Percentiles rank a stretch among this genome's conserved stretches.
These are phyloP conservation scores for Carex kokanica DNA, from an alignment of 176 grass and related monocot genomes.

Conservation along the genomic window DNA sequence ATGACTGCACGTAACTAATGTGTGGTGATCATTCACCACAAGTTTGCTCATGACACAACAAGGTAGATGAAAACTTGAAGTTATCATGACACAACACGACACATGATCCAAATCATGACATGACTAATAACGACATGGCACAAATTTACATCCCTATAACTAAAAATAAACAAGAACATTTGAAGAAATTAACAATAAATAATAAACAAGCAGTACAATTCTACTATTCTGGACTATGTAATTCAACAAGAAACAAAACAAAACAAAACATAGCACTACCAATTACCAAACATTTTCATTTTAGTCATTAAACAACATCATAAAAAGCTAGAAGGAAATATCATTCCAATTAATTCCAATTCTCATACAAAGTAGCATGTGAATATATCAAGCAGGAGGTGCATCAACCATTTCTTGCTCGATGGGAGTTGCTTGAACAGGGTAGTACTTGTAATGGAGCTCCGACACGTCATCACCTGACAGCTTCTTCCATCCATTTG, in stretches of 20 bases:
- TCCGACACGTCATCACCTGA: conserved; percentile 90
- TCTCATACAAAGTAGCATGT: neutral
- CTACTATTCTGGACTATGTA: neutral
- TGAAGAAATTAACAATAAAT: neutral
- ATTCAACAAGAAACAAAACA: neutral
- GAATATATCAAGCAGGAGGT: conserved; percentile 38
- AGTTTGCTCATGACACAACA: too few relatives aligned
- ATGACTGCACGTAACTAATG: too few relatives aligned
- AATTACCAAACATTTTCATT: neutral
- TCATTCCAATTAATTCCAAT: neutral
- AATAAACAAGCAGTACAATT: neutral
- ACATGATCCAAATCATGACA: too few relatives aligned
- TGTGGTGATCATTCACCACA: too few relatives aligned
- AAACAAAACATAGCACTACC: neutral
- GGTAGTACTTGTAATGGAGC: conserved; percentile 91
- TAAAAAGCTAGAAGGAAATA: conserved; percentile 17
- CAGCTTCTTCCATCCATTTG: conserved; percentile 85
- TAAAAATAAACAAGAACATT: neutral
- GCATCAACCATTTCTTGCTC: conserved; percentile 85
- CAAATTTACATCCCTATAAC: too few relatives aligned
- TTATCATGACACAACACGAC: too few relatives aligned
- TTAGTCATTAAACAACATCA: conserved; percentile 13
- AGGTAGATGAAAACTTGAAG: too few relatives aligned
- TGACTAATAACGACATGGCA: too few relatives aligned
- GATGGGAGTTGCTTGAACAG: conserved; percentile 39